phyloP scores from a whole-genome alignment of 2,329 filamentous ascomycete genomes.

The Exophiala xenobiotica region DNA sequence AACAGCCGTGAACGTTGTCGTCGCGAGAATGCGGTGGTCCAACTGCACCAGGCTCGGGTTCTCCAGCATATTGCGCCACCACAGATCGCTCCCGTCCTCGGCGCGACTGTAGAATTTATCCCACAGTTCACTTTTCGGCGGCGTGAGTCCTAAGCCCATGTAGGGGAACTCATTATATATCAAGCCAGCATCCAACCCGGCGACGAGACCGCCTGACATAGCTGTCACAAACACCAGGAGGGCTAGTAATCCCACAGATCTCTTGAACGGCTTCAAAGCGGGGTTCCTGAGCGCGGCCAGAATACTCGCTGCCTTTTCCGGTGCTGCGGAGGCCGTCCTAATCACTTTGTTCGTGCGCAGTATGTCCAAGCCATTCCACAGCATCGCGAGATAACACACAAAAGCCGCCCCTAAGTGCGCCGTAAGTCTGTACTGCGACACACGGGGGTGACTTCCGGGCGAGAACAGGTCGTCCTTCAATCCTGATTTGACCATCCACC shows the following conservation, averaged over 20 bases:
- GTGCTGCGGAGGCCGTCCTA: slow-evolving; percentile 55
- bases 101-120: slow-evolving; percentile 80
- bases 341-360: slow-evolving; percentile 74
- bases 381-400: slow-evolving; percentile 89
- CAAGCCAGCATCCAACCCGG: slow-evolving; percentile 89
- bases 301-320: slow-evolving; percentile 47
- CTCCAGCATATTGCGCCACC: slow-evolving; percentile 97
- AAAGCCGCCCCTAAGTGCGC: slow-evolving; percentile 90
- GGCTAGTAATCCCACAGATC: slow-evolving; percentile 68
- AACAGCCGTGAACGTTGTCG: slow-evolving; percentile 80
- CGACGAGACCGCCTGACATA: slow-evolving; percentile 91
- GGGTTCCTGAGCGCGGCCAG: slow-evolving; percentile 65
- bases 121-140: slow-evolving; percentile 79
- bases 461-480: slow-evolving; percentile 94
- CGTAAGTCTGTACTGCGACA: slow-evolving; percentile 90
- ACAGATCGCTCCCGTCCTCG: slow-evolving; percentile 69
- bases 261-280: slow-evolving; percentile 69
- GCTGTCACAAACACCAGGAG: slow-evolving; percentile 82
- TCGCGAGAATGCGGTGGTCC: slow-evolving; percentile 89
- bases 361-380: slow-evolving; percentile 81
- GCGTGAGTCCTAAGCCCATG: slow-evolving; percentile 83
- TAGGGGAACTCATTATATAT: slow-evolving; percentile 99
- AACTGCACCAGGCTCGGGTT: slow-evolving; percentile 95
- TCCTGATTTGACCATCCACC: slow-evolving; percentile 99
- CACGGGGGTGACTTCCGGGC: slow-evolving; percentile 83